A percentile compares a stretch with the other conserved stretches of the same genome.
These are phyloP conservation scores for Arachnopeziza araneosa DNA, from an alignment of 2,329 filamentous ascomycete genomes.

Conservation along the genomic window DNA sequence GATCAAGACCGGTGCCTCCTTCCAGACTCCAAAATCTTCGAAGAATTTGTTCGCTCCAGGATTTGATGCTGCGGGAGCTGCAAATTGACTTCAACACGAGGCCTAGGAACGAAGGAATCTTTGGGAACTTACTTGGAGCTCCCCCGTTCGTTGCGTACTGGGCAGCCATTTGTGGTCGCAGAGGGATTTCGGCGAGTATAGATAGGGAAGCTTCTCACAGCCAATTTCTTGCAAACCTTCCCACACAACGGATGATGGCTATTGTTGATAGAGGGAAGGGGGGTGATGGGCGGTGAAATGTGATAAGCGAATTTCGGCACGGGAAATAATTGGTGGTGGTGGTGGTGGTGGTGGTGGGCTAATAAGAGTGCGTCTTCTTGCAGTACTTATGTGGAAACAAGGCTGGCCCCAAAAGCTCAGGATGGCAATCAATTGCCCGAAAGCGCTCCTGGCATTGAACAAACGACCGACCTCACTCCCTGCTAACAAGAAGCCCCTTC, in stretches of 20 bases:
- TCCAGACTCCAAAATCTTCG: conserved; percentile 62
- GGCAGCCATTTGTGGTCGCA: neutral
- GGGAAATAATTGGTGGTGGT: neutral
- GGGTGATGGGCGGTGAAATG: neutral
- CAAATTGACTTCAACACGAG: neutral
- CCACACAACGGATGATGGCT: neutral
- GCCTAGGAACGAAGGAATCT: neutral
- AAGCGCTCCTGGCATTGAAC: no score
- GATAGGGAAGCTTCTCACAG: neutral
- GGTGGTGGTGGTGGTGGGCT: no score
- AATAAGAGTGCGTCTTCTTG: no score
- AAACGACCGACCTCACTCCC: no score
- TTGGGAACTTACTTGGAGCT: neutral
- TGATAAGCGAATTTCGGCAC: neutral
- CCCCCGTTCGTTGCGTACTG: neutral
- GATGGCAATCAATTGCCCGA: no score
- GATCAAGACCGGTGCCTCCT: conserved; percentile 62
- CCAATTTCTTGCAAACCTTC: neutral
- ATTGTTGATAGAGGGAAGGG: neutral
- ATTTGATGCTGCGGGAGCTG: neutral
- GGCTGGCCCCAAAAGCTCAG: no score
- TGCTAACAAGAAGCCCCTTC: no score
- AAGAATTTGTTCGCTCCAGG: conserved; percentile 35
- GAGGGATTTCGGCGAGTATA: neutral
- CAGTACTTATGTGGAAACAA: no score